Evolutionary conservation across 805 yeast genomes (phyloP).

Genomic region (Nakazawaea ernobii): DNA sequence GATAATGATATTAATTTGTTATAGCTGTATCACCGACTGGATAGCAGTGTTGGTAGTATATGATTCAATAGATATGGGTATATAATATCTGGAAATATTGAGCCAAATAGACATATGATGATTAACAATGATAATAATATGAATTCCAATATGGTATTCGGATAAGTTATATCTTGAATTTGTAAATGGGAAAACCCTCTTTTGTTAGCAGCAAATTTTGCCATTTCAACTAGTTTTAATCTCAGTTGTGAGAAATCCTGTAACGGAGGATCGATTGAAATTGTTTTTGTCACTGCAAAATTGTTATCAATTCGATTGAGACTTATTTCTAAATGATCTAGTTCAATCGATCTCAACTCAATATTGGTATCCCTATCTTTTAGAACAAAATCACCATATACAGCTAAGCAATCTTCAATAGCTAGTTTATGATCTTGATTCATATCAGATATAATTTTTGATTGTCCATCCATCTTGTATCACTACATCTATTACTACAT

Average conservation of each 20-base stretch:
- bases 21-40: slow-evolving; percentile 14
- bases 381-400: slow-evolving; percentile 51
- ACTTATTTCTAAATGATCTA: slow-evolving; percentile 38
- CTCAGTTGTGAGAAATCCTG: slow-evolving; percentile 41
- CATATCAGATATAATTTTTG: slow-evolving; percentile 66
- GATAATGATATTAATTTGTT: slow-evolving; percentile 14
- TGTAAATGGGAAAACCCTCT: slow-evolving; percentile 54
- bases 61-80: slow-evolving; percentile 11
- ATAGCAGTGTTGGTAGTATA: slow-evolving; percentile 13
- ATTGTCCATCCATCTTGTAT: slow-evolving; percentile 15
- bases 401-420: slow-evolving; percentile 64
- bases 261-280: slow-evolving; percentile 50
- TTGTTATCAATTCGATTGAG: slow-evolving; percentile 37
- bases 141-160: slow-evolving; percentile 24
- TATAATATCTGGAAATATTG: slow-evolving; percentile 10
- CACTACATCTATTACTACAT: background rate
- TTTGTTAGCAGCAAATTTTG: slow-evolving; percentile 60
- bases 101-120: slow-evolving; percentile 8
- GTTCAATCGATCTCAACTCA: slow-evolving; percentile 40
- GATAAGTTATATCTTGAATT: slow-evolving; percentile 40
- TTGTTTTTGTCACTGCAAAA: slow-evolving; percentile 31
- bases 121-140: slow-evolving; percentile 21
- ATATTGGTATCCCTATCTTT: slow-evolving; percentile 31
- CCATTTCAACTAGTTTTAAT: slow-evolving; percentile 61
- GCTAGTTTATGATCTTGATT: slow-evolving; percentile 71